These are phyloP conservation scores for Yamadazyma laniorum DNA, from an alignment of 805 yeast genomes.

Conservation along the genomic window DNA sequence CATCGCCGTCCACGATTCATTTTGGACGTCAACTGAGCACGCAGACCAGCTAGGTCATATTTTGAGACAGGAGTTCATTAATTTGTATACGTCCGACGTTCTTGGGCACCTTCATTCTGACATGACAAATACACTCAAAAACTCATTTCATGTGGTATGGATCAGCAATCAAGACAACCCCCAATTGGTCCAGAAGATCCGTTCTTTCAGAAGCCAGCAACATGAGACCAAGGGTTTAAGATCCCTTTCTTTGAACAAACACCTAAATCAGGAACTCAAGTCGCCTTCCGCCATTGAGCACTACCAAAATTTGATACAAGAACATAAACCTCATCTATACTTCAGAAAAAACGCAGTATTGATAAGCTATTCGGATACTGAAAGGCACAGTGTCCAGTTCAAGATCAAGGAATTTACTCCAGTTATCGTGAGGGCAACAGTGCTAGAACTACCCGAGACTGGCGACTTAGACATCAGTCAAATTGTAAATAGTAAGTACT, in stretches of 20 bases:
- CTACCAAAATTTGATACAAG: constrained; percentile 15
- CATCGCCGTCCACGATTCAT: constrained; percentile 44
- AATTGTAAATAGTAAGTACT: constrained; percentile 33
- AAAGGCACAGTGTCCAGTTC: neutral
- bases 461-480: constrained; percentile 33
- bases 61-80: constrained; percentile 35
- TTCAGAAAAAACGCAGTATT: constrained; percentile 8
- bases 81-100: constrained; percentile 29
- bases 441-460: constrained; percentile 26
- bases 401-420: constrained; percentile 19
- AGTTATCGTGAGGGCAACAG: constrained; percentile 29
- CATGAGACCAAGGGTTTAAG: neutral
- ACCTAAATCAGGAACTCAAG: constrained; percentile 15
- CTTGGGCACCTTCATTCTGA: constrained; percentile 26
- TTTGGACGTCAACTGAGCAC: constrained; percentile 40
- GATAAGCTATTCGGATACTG: constrained; percentile 5
- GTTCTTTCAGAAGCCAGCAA: neutral
- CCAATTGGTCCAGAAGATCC: constrained; percentile 5
- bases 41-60: constrained; percentile 25
- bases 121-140: constrained; percentile 20
- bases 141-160: constrained; percentile 36
- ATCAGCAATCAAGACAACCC: constrained; percentile 16
- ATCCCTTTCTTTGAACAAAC: neutral
- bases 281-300: constrained; percentile 1
- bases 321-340: constrained; percentile 23